These are phyloP conservation scores for Volvox africanus DNA, from an alignment of 139 green algal genomes.

Conservation along the genomic window DNA sequence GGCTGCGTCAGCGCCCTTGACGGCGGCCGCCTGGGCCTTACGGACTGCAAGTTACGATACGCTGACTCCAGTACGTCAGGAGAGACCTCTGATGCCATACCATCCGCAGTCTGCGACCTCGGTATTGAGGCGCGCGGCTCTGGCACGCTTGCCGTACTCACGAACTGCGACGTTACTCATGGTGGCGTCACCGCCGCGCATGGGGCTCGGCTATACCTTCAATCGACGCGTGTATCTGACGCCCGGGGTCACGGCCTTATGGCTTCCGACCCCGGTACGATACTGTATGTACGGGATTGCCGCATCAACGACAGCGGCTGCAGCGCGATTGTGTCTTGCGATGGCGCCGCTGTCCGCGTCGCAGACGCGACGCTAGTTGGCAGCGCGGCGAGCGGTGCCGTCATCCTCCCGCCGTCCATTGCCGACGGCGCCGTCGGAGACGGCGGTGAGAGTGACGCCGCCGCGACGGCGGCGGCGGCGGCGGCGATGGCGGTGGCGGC, in stretches of 20 bases:
- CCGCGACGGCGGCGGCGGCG: neutral
- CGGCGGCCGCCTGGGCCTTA: neutral
- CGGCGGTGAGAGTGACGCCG: neutral
- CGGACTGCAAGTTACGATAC: neutral
- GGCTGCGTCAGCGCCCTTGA: conserved; percentile 29
- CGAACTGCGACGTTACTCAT: neutral
- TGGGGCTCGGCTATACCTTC: neutral
- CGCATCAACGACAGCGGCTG: conserved; percentile 16
- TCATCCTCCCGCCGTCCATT: neutral
- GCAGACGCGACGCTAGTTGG: neutral
- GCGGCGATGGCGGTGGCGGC: neutral
- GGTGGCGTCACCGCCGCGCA: neutral
- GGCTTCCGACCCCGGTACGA: neutral
- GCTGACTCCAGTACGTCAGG: neutral
- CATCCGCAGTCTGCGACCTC: neutral
- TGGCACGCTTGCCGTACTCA: neutral
- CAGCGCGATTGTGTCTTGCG: neutral
- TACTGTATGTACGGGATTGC: neutral
- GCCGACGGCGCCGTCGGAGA: neutral
- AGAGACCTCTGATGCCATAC: neutral
- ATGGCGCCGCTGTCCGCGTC: neutral
- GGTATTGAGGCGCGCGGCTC: conserved; percentile 2
- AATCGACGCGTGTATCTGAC: neutral
- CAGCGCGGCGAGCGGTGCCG: neutral
- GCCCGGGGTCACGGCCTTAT: neutral